Conservation (phyloP, 805 yeast species). For the Lipomyces kockii region DNA sequence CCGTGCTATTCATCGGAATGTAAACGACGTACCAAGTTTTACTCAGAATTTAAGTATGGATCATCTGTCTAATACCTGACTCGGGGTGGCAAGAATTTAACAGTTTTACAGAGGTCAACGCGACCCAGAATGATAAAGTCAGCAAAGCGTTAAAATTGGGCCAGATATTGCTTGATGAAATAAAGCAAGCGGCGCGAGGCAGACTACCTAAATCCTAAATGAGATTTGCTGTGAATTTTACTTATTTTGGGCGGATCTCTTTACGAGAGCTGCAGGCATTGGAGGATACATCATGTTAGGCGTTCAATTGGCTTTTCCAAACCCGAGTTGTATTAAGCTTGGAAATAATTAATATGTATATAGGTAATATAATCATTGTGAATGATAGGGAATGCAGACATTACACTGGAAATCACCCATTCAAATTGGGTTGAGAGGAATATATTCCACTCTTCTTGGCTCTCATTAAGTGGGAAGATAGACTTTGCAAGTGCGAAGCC, state of each 20-base stretch:
- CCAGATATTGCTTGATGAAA: constrained; percentile 25
- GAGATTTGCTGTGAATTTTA: neutral
- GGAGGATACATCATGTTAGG: neutral
- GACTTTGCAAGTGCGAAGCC: neutral
- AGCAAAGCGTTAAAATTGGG: constrained; percentile 22
- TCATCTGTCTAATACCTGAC: neutral
- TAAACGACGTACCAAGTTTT: constrained; percentile 19
- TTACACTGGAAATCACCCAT: neutral
- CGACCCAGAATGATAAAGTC: constrained; percentile 18
- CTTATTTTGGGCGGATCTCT: neutral
- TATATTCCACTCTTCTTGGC: neutral
- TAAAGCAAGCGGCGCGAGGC: constrained; percentile 27
- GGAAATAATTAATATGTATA: neutral
- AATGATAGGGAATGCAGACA: neutral
- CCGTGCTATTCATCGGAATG: constrained; percentile 17
- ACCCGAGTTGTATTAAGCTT: neutral
- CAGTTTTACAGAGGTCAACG: constrained; percentile 4
- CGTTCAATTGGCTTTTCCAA: neutral
- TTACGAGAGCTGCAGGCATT: neutral
- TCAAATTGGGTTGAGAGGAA: constrained; percentile 8
- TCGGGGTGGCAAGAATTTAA: neutral
- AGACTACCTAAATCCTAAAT: constrained; percentile 20
- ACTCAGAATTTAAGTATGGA: constrained; percentile 21
- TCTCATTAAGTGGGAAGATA: constrained; percentile 16
- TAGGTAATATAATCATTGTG: neutral